Base-by-base conservation (phyloP, 2,329 filamentous ascomycete species). In the Aureobasidium subglaciale region DNA sequence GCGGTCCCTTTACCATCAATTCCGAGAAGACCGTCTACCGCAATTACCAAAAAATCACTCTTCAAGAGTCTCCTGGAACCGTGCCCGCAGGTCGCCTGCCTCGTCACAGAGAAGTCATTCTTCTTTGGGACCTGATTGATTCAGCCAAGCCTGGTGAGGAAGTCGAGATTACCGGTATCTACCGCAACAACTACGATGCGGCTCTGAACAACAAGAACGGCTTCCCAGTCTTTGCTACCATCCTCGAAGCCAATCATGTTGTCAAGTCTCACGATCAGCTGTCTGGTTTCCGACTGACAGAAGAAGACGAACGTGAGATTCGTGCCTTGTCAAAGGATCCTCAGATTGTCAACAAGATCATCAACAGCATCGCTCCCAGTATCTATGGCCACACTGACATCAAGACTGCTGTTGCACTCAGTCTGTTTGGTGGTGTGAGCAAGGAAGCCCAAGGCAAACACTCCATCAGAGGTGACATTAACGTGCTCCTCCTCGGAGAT, bases 121-220 rank as follows among this genome's bases (percentile, higher is more conserved):
- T 99, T 11, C 82, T 99, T 2, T 97, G 93, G 83, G 93, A 99
- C 73, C 78, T 99, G 55, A 99, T 99, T 62, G 93, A 99, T 71
- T 88, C 83, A 60, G 92, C 92, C 38, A 99, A 99, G 75, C 93
- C 93, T 25, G 93, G 93, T 56, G 93, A 99, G 71, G 95, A 99
- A 69, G 91, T 99, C 56, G 93, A 99, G 67, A 85, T 99, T 9
- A 97, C 91, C 7, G 93, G 93, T 60, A 88, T 96, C 63, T 99
- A 99, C 74, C 86, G 90, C 64, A 99, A 99, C 77, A 97, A 95
- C 74, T 99, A 96, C 67, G 92, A 97, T 69, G 91, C 93, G 3
- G 90, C 95, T 64, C 81, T 99, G 55, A 99, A 99, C 75, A 97
- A 96, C 75, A 92, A 93, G 67, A 99, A 97, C 67, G 93, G 93